Evolutionary conservation across 208 protist genomes (phyloP), one percentile per base, ranked within the genome.

Genomic region (Leishmania turanica): DNA sequence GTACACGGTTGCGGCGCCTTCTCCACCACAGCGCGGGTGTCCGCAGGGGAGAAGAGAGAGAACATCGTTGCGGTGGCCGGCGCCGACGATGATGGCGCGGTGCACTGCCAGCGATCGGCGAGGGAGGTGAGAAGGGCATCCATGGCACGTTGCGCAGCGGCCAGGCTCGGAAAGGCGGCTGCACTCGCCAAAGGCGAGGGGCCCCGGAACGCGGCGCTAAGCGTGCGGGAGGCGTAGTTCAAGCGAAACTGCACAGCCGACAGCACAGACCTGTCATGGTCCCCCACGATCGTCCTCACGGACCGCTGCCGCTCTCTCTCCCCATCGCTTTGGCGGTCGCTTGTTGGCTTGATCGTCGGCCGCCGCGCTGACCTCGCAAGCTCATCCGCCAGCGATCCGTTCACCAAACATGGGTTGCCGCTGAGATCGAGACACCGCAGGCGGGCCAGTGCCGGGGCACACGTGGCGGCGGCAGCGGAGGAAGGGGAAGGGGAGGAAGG

Each of bases 381-480:
- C 42, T 81, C 69, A 34, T 40, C 40, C 40, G 80, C 80, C 15
- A 90, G 77, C 1, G 83, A 85, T 2, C 87, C 84, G 80, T 90
- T 90, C 34, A 87, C 77, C 13, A 90, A 77, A 24, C 75, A 84
- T 2, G 87, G 78, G 42, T 84, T 87, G 78, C 78, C 77, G 77
- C 81, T 88, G 13, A 90, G 9, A n/a, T 83, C 77, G 40, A 88
- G 73, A 6, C 72, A 72, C 0, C 37, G 54, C 70, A 88, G 77
- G n/a, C 70, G 77, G n/a, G 60, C 24, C n/a, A 84, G 80, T 24
- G 60, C 71, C 2, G 78, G 77, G 3, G 66, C 80, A 40, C 62
- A 66, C 62, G 15, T 40, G 31, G 0, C 62, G 31, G 62, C 15
- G 31, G 31, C 31, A 37, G 62, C 3, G 13, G 31, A 37, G 15